Percentiles rank a stretch among this genome's conserved stretches.
Evolutionary conservation across 2,329 filamentous ascomycete species (phyloP).

Genomic region (Sporothrix phasma): DNA sequence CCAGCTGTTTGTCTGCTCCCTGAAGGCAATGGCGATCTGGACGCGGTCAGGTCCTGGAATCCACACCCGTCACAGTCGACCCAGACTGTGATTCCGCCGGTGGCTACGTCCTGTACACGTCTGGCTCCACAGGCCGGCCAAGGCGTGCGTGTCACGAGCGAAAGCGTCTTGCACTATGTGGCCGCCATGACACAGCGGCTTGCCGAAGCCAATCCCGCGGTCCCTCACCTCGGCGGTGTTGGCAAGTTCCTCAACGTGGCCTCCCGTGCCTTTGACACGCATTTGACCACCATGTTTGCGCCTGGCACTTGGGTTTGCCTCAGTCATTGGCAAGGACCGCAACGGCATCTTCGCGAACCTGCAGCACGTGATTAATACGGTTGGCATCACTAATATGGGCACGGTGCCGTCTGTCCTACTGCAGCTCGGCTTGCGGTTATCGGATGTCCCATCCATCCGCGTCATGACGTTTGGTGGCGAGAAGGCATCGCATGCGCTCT

Average conservation of each 20-base stretch:
- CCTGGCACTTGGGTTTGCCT: conserved; percentile 18
- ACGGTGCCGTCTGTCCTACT: conserved; percentile 54
- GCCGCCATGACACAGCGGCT: conserved; percentile 18
- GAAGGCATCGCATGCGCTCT: conserved; percentile 52
- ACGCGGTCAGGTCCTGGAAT: background rate
- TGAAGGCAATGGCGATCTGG: conserved; percentile 21
- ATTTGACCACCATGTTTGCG: conserved; percentile 22
- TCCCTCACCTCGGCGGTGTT: conserved; percentile 18
- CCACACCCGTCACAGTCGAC: conserved; percentile 32
- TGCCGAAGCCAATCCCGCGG: conserved; percentile 14
- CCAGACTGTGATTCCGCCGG: conserved; percentile 30
- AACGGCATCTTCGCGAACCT: conserved; percentile 25
- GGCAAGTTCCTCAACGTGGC: conserved; percentile 23
- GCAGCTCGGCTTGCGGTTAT: conserved; percentile 36
- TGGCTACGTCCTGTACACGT: conserved; percentile 45
- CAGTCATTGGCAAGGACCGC: conserved; percentile 16
- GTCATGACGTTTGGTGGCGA: conserved; percentile 60
- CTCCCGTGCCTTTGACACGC: conserved; percentile 22
- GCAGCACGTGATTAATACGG: conserved; percentile 33
- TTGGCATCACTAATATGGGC: conserved; percentile 54
- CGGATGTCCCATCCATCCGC: conserved; percentile 50
- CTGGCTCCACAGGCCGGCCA: conserved; percentile 49
- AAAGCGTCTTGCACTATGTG: conserved; percentile 32
- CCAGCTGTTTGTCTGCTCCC: background rate
- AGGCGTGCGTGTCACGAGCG: conserved; percentile 48